phyloP scores from a whole-genome alignment of 257 asterid species.

The Phtheirospermum japonicum region DNA sequence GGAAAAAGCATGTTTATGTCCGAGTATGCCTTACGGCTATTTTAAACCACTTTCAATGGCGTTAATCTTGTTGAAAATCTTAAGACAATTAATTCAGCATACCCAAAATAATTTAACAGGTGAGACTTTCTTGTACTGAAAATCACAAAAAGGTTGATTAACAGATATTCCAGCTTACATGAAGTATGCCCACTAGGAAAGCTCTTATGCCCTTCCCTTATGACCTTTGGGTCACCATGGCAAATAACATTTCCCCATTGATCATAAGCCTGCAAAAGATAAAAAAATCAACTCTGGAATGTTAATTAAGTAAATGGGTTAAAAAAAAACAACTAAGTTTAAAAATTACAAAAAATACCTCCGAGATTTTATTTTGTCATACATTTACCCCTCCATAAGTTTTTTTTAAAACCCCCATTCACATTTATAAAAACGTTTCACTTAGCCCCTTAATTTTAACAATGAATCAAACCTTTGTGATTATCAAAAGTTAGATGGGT shows the following conservation, averaged over 20 bases:
- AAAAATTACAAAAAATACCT: too few relatives aligned
- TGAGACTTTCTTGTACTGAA: not conserved
- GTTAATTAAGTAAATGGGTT: conserved; percentile 21
- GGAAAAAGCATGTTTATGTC: too few relatives aligned
- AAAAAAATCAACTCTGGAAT: conserved; percentile 17
- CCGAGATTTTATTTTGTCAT: not conserved
- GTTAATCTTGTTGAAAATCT: too few relatives aligned
- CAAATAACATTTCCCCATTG: conserved; percentile 73
- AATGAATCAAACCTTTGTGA: too few relatives aligned
- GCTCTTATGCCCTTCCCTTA: conserved; percentile 74
- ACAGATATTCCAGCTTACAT: conserved; percentile 45
- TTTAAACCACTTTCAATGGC: too few relatives aligned
- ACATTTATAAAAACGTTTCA: too few relatives aligned
- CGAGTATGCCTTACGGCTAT: too few relatives aligned
- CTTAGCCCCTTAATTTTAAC: too few relatives aligned
- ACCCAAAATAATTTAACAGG: not conserved
- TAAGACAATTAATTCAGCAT: too few relatives aligned
- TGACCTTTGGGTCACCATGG: conserved; percentile 50
- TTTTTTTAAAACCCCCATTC: too few relatives aligned
- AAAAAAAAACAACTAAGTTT: not conserved
- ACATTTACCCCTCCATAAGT: not conserved
- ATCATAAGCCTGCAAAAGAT: conserved; percentile 61
- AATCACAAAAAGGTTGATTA: not conserved
- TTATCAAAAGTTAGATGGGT: too few relatives aligned
- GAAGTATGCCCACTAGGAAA: conserved; percentile 94